Percentiles rank a stretch among this genome's conserved stretches.
Evolutionary conservation across 805 yeast genomes (phyloP).

Genomic region (Candida tibetensis): DNA sequence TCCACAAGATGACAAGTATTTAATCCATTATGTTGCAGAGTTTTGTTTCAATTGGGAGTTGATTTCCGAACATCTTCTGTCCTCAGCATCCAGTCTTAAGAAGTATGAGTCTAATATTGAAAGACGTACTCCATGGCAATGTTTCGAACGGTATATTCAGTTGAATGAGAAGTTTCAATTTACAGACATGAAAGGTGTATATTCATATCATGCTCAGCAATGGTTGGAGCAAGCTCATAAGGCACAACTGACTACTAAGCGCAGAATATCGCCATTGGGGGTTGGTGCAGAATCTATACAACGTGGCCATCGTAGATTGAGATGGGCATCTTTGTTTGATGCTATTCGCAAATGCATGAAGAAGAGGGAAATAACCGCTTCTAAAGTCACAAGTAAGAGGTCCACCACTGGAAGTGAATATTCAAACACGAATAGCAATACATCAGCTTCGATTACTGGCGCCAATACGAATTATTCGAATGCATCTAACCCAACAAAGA

Average conservation of each 20-base stretch:
- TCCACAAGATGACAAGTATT: constrained; percentile 84
- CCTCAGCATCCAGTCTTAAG: constrained; percentile 53
- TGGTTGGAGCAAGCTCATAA: constrained; percentile 93
- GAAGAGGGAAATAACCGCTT: constrained; percentile 69
- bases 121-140: constrained; percentile 97
- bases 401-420: constrained; percentile 1
- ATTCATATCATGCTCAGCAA: constrained; percentile 77
- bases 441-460: neutral
- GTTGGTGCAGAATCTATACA: constrained; percentile 92
- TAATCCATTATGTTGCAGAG: constrained; percentile 79
- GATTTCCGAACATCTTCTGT: constrained; percentile 75
- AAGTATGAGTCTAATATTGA: constrained; percentile 85
- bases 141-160: constrained; percentile 94
- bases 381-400: constrained; percentile 23
- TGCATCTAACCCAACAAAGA: constrained; percentile 15
- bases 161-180: constrained; percentile 85
- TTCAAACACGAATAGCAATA: constrained; percentile 2
- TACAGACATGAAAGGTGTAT: constrained; percentile 81
- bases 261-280: constrained; percentile 88
- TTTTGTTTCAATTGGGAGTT: constrained; percentile 92
- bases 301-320: constrained; percentile 82
- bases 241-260: constrained; percentile 81
- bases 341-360: constrained; percentile 88
- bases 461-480: neutral
- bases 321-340: constrained; percentile 98